Evolutionary conservation across 441 rosid genomes (phyloP), one percentile per base, ranked within the genome.

Genomic region (Pelargonium citronellum): DNA sequence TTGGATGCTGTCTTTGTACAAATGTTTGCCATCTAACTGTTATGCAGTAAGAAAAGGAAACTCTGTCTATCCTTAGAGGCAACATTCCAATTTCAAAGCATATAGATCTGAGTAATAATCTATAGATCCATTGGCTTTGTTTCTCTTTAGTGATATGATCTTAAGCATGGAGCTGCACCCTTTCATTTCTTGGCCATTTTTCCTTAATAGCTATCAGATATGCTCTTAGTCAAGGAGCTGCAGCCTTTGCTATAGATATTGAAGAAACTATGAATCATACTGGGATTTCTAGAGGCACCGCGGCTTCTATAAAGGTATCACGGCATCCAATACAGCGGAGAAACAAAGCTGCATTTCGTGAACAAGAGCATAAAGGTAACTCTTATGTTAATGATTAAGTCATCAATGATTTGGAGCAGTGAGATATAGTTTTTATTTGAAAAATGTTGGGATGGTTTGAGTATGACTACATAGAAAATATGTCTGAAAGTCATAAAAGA

Each of bases 211-310:
- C 72, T 19, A 61, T 68, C 71, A 89, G 91, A 79, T 87, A 89
- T 79, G 97, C 97, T 76, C 91, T 94, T 67, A 77, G 75, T 71
- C 81, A 80, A 81, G 97, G 97, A 66, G 91, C 91, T 79, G 84
- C 92, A 72, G 91, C 91, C 49, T 82, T 86, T 84, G 96, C 96
- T 22, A 79, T 89, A 60, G 96, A 94, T 79, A 72, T 90, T 73
- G 89, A 83, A 70, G 87, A 85, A 72, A 65, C 76, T 69, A 64
- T 64, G 71, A 69, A 74, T 67, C 64, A 69, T 57, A 66, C 69
- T 24, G 77, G 75, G 60, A 77, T 55, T 64, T 69, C 83, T n/a
- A 43, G 63, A 73, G 71, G 77, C 70, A 61, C 73, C 13, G 55
- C 24, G 67, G 17, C 78, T 57, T 82, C 69, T 55, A 44, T 82